Evolutionary conservation across 331 rosid species (phyloP).

Genomic region (Stylosanthes scabra): DNA sequence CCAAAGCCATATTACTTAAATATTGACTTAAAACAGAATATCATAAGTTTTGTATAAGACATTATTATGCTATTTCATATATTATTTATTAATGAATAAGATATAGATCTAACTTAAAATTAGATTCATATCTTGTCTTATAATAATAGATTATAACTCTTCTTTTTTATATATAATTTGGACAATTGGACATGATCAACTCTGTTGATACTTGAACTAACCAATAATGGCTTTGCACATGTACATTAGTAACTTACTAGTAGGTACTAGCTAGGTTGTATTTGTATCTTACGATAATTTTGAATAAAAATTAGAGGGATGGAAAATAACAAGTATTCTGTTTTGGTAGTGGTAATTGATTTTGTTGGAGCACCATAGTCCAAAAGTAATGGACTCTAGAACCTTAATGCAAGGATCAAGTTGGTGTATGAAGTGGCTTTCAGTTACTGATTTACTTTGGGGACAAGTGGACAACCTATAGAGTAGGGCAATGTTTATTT

Average conservation of each 20-base stretch:
- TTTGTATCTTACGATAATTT: background rate
- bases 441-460: background rate
- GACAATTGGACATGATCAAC: no score
- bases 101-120: no score
- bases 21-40: no score
- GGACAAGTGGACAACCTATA: conserved; percentile 3
- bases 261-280: background rate
- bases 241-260: no score
- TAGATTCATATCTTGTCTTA: no score
- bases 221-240: background rate
- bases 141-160: no score
- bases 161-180: no score
- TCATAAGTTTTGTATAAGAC: no score
- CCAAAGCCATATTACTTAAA: no score
- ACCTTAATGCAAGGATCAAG: background rate
- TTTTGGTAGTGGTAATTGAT: background rate
- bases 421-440: background rate
- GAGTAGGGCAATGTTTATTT: conserved; percentile 21
- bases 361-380: background rate
- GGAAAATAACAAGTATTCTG: background rate
- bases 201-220: background rate
- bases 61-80: no score
- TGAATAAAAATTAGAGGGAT: background rate
- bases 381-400: background rate
- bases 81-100: no score